These are phyloP conservation scores for Ascodesmis nigricans DNA, from an alignment of 495 filamentous ascomycete genomes.

Conservation along the genomic window DNA sequence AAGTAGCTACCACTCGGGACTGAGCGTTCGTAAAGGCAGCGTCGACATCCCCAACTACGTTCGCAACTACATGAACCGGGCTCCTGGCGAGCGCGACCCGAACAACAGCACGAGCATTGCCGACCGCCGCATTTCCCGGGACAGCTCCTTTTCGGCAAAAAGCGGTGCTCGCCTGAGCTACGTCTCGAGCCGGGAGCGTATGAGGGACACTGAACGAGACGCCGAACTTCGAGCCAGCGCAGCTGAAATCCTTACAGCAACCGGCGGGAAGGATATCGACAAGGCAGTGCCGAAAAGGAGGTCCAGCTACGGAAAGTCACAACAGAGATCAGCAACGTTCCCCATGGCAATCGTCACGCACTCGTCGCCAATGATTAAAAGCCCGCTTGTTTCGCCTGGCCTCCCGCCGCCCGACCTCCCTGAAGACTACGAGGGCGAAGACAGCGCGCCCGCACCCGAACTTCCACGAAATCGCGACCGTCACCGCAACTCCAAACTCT, in stretches of 20 bases:
- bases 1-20: slow-evolving; percentile 26
- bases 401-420: slow-evolving; percentile 8
- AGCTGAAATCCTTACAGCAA: slow-evolving; percentile 9
- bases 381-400: slow-evolving; percentile 15
- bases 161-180: slow-evolving; percentile 14
- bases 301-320: slow-evolving; percentile 17
- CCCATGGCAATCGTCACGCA: slow-evolving; percentile 9
- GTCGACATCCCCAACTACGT: slow-evolving; percentile 25
- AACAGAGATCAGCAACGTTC: slow-evolving; percentile 4
- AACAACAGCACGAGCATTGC: no score
- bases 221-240: slow-evolving; percentile 15
- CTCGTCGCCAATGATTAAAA: slow-evolving; percentile 7
- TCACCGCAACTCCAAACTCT: no score
- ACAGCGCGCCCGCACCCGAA: slow-evolving; percentile 10
- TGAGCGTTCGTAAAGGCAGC: slow-evolving; percentile 27
- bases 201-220: slow-evolving; percentile 13
- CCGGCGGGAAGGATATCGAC: slow-evolving; percentile 8
- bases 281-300: slow-evolving; percentile 17
- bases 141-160: slow-evolving; percentile 9
- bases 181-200: slow-evolving; percentile 17
- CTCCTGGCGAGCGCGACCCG: slow-evolving; percentile 23
- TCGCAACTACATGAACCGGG: slow-evolving; percentile 20
- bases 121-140: slow-evolving; percentile 13
- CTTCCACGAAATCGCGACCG: slow-evolving; percentile 12
- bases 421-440: slow-evolving; percentile 14